Evolutionary conservation across 2,329 filamentous ascomycete genomes (phyloP).

Genomic region (Cadophora luteo-olivacea): DNA sequence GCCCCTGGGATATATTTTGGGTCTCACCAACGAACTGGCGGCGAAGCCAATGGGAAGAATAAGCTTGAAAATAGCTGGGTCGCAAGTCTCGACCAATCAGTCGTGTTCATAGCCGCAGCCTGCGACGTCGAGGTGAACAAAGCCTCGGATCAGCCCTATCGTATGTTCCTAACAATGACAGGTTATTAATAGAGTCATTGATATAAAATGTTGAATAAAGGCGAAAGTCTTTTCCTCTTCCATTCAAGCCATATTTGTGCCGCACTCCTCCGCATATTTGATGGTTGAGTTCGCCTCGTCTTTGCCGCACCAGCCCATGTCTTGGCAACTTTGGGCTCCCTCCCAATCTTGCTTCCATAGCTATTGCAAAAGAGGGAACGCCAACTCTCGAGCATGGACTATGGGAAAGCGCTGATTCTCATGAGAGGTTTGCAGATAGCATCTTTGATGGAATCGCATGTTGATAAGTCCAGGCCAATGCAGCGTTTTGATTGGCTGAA

Average conservation of each 20-base stretch:
- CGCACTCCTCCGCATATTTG: not conserved
- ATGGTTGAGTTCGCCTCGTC: not conserved
- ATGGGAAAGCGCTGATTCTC: no score
- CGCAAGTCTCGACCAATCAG: not conserved
- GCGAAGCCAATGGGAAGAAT: not conserved
- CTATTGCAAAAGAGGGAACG: not conserved
- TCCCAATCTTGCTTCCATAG: no score
- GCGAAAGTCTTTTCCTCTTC: not conserved
- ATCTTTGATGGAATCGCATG: no score
- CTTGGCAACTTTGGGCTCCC: not conserved
- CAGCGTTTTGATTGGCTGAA: conserved; percentile 1
- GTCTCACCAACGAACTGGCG: not conserved
- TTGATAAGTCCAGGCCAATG: not conserved
- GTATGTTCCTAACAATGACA: not conserved
- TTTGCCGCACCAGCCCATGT: conserved; percentile 8
- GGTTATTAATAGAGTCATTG: not conserved
- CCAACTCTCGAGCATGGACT: not conserved
- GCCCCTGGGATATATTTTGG: not conserved
- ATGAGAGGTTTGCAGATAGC: no score
- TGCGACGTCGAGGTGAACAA: not conserved
- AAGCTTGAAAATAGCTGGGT: not conserved
- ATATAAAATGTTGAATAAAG: not conserved
- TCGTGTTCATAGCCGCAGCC: not conserved
- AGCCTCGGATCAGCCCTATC: not conserved
- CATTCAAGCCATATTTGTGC: not conserved